These are phyloP conservation scores for Colletotrichum nymphaeae DNA, from an alignment of 2,329 filamentous ascomycete species.

Conservation along the genomic window DNA sequence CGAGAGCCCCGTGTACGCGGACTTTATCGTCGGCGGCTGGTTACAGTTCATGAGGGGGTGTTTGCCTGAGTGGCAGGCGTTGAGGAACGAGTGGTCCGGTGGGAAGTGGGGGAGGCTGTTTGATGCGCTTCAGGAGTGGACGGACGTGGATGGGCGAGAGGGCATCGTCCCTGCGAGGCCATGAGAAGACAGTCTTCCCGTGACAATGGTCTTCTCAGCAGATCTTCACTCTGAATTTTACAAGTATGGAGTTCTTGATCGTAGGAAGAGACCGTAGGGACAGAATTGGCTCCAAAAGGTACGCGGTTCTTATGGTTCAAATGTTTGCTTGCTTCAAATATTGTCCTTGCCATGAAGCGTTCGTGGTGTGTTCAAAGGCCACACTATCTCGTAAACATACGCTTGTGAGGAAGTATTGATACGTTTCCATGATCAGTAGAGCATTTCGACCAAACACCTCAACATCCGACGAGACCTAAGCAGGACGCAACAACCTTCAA, in stretches of 20 bases:
- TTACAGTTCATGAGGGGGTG: constrained; percentile 56
- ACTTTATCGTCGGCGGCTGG: constrained; percentile 69
- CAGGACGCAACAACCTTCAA: too few relatives aligned
- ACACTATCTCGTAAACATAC: not conserved
- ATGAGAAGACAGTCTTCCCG: not conserved
- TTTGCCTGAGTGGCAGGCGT: constrained; percentile 57
- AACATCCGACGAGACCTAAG: not conserved
- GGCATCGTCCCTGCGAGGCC: not conserved
- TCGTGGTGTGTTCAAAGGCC: too few relatives aligned
- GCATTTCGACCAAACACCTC: too few relatives aligned
- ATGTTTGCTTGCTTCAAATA: not conserved
- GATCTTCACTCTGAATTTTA: not conserved
- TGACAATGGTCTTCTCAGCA: not conserved
- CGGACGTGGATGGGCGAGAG: constrained; percentile 40
- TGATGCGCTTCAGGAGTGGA: constrained; percentile 55
- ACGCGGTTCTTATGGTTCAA: not conserved
- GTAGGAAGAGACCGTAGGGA: too few relatives aligned
- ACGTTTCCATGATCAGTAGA: too few relatives aligned
- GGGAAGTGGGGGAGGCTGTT: constrained; percentile 62
- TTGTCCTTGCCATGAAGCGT: not conserved
- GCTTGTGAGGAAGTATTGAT: not conserved
- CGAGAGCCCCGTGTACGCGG: constrained; percentile 64
- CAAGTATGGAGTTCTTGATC: not conserved
- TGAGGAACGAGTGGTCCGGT: constrained; percentile 57
- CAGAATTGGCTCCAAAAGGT: not conserved